Base-by-base conservation (phyloP, 106 monocot genomes). In the Acorus gramineus region DNA sequence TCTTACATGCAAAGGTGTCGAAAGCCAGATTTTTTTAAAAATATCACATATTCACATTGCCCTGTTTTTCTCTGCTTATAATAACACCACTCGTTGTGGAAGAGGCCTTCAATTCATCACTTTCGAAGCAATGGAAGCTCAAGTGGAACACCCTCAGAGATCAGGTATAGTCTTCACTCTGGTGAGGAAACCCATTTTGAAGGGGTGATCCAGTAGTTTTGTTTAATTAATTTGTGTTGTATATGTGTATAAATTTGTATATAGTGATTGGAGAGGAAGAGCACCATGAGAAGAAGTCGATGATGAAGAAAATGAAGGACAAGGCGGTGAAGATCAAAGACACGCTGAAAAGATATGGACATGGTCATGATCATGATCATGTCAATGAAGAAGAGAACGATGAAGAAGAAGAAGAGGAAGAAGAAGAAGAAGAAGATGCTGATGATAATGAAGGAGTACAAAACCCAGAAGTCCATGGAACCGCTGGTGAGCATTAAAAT, bases 251-350 rank as follows among this genome's bases (percentile, higher is more conserved):
- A 28, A 28, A 28, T 28, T 28, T 28, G 28, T 1, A 54, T 49
- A 8, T 10, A 50, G 28, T 50, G 11, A 50, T 60, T 28, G 66
- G 66, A 4, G 70, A 69, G n/a, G 84, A 66, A 42, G 74, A 79
- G 64, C 70, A 72, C 45, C 70, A 70, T 43, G 74, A 76, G 68
- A 79, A 75, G 64, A 83, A 71, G 56, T 77, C 80, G 6, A 66
- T 77, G 14, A 10, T 80, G 59, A 71, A 46, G 67, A 84, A 84
- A 55, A 66, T 84, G 50, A 84, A 77, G 64, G 80, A 80, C 2
- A 84, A 70, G 77, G 77, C 77, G 74, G 80, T 77, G 68, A 84
- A 71, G 73, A 56, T 84, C 2, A 84, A 84, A 77, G 56, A 68
- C 45, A 71, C 44, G 12, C 47, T 80, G 12, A 61, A 50, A 59